Evolutionary conservation across 2,329 filamentous ascomycete species (phyloP).

Genomic region (Trichoderma lentiforme): DNA sequence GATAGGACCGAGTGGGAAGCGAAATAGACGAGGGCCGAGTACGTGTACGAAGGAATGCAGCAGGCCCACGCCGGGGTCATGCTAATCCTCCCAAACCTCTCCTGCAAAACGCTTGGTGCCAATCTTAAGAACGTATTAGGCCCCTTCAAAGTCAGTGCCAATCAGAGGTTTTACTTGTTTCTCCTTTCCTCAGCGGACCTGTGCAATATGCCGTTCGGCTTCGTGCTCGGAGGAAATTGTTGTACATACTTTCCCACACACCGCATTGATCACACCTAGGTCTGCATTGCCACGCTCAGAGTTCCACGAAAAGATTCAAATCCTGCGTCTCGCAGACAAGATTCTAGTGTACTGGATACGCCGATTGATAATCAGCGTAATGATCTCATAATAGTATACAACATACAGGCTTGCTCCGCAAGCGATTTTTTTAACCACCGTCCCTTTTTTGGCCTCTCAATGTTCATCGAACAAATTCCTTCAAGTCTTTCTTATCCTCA

Average conservation of each 20-base stretch:
- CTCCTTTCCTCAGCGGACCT: neutral
- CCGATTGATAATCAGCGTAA: neutral
- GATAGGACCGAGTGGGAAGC: neutral
- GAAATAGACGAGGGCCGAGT: neutral
- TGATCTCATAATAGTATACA: constrained; percentile 5
- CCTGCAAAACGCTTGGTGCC: neutral
- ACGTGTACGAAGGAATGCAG: neutral
- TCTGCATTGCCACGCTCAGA: neutral
- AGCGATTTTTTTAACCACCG: neutral
- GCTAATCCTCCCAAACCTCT: neutral
- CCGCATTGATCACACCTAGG: neutral
- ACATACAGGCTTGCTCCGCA: constrained; percentile 8
- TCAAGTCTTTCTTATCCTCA: constrained; percentile 56
- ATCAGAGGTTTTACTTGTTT: neutral
- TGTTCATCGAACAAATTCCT: constrained; percentile 48
- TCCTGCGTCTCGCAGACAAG: neutral
- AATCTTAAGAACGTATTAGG: neutral
- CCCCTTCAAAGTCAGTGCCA: neutral
- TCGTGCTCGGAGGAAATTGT: neutral
- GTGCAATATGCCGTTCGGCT: neutral
- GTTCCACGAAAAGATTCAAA: neutral
- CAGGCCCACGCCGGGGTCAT: neutral
- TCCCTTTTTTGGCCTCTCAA: neutral
- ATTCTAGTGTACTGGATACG: neutral
- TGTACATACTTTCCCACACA: neutral